Evolutionary conservation across 139 green algal genomes (phyloP).

Genomic region (Spirogloea muscicola): DNA sequence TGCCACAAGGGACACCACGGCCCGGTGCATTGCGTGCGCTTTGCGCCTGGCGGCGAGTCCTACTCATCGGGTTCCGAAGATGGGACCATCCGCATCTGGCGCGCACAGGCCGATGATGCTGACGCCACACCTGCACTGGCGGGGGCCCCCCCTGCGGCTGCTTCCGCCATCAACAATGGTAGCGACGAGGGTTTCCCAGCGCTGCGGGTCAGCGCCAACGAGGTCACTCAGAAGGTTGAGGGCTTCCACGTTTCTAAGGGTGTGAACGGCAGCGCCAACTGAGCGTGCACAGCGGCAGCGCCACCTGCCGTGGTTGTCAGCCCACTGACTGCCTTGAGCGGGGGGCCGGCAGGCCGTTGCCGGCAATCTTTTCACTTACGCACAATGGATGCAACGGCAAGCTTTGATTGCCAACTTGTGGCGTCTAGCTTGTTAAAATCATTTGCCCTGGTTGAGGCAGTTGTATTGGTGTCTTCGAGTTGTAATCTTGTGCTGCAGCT

Average conservation of each 20-base stretch:
- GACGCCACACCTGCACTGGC: background rate
- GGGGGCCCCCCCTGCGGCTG: background rate
- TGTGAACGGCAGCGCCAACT: background rate
- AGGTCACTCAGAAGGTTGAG: background rate
- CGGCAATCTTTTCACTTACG: too few relatives aligned
- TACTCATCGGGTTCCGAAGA: slow-evolving; percentile 94
- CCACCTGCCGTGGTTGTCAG: too few relatives aligned
- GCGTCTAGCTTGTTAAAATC: too few relatives aligned
- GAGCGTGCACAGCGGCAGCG: too few relatives aligned
- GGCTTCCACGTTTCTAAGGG: background rate
- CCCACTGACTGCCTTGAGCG: too few relatives aligned
- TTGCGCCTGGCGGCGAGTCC: slow-evolving; percentile 78
- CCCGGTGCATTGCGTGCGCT: slow-evolving; percentile 90
- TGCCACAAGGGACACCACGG: slow-evolving; percentile 92
- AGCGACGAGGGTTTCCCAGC: background rate
- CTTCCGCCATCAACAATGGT: too few relatives aligned
- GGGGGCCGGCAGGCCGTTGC: too few relatives aligned
- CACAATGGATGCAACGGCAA: too few relatives aligned
- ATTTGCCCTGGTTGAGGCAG: too few relatives aligned
- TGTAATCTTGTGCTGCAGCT: too few relatives aligned
- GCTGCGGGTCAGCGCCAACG: background rate
- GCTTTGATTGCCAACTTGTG: too few relatives aligned
- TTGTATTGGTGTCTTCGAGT: too few relatives aligned
- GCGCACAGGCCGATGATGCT: background rate
- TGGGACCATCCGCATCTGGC: slow-evolving; percentile 94